These are phyloP conservation scores for Fusarium humuli DNA, from an alignment of 2,329 filamentous ascomycete species.

Conservation along the genomic window DNA sequence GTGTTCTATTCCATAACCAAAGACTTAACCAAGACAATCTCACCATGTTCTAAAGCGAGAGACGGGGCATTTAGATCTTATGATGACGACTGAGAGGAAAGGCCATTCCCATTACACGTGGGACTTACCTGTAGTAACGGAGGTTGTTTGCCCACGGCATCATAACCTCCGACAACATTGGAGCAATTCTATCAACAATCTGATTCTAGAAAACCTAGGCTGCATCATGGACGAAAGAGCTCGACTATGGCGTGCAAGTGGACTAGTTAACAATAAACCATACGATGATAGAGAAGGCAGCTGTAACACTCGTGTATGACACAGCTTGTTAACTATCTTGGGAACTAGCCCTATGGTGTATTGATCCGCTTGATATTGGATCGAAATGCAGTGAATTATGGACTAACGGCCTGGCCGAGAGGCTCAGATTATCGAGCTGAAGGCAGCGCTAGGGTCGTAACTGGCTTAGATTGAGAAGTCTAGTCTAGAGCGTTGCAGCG, in stretches of 20 bases:
- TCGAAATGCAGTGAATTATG: not conserved
- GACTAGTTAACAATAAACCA: not conserved
- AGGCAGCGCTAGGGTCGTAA: constrained; percentile 2
- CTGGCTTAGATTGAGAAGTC: not conserved
- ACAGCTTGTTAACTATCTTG: not conserved
- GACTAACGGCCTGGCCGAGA: constrained; percentile 21
- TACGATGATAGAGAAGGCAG: not conserved
- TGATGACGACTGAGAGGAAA: not conserved
- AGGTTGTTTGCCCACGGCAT: not conserved
- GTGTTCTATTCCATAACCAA: not conserved
- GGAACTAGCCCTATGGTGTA: not conserved
- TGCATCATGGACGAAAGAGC: not conserved
- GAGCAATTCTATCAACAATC: not conserved
- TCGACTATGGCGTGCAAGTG: not conserved
- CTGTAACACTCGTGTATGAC: not conserved
- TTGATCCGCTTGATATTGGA: not conserved
- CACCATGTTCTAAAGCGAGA: not conserved
- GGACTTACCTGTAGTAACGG: not conserved
- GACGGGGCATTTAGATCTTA: too few relatives aligned
- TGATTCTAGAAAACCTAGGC: not conserved
- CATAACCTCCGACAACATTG: not conserved
- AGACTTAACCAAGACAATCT: not conserved
- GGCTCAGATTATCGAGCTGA: constrained; percentile 5
- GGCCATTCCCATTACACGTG: not conserved
- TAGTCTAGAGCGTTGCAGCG: not conserved